Percentiles rank a stretch among this genome's conserved stretches.
phyloP scores from a whole-genome alignment of 2,329 filamentous ascomycete genomes.

The Emmonsia crescens region DNA sequence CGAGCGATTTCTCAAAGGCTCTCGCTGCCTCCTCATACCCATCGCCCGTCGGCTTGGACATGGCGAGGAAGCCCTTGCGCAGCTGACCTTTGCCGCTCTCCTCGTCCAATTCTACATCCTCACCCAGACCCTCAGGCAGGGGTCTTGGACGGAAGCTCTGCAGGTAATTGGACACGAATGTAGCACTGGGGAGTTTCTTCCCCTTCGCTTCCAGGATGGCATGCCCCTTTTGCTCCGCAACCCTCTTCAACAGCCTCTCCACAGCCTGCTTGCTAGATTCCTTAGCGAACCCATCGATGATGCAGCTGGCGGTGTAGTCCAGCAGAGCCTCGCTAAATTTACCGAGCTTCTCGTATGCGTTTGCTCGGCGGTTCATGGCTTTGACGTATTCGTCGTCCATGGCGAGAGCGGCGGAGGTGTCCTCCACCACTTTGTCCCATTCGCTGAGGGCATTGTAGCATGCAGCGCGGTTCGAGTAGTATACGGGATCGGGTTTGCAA shows the following conservation, averaged over 20 bases:
- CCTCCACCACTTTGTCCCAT: conserved; percentile 94
- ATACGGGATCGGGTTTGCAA: conserved; percentile 94
- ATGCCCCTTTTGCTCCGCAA: conserved; percentile 88
- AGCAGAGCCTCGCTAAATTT: conserved; percentile 89
- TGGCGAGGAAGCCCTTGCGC: conserved; percentile 67
- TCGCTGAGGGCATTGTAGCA: conserved; percentile 90
- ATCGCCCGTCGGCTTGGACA: conserved; percentile 78
- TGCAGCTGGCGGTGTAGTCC: conserved; percentile 97
- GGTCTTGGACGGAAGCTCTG: conserved; percentile 88
- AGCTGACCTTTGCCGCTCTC: conserved; percentile 76
- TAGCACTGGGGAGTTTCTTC: conserved; percentile 85
- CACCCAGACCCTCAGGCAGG: conserved; percentile 70
- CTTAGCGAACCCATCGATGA: conserved; percentile 95
- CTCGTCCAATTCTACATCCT: conserved; percentile 64
- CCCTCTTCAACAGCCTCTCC: conserved; percentile 89
- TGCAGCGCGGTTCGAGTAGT: conserved; percentile 96
- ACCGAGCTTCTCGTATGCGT: conserved; percentile 88
- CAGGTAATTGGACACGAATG: conserved; percentile 96
- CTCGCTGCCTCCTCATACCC: conserved; percentile 80
- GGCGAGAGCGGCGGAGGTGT: conserved; percentile 86
- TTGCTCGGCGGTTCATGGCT: conserved; percentile 89
- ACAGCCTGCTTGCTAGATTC: conserved; percentile 79
- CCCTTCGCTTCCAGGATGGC: conserved; percentile 69
- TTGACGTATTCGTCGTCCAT: conserved; percentile 96
- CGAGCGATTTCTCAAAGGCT: conserved; percentile 79